These are phyloP conservation scores for Lumnitzera littorea DNA, from an alignment of 345 rosid genomes.

Conservation along the genomic window DNA sequence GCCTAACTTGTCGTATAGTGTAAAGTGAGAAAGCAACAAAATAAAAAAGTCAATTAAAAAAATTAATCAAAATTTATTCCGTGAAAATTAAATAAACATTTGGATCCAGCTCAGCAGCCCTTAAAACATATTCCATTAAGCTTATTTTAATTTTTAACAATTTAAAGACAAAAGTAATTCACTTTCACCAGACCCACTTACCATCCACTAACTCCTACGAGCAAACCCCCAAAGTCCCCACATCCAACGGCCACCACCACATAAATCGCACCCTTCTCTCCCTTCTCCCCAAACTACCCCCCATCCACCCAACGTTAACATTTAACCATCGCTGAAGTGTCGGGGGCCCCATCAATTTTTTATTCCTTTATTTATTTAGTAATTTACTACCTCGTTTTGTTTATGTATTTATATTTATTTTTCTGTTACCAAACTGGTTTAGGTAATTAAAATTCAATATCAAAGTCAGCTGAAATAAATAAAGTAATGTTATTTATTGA, in stretches of 20 bases:
- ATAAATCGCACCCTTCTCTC: not conserved
- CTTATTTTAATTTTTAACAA: not conserved
- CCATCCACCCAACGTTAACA: not conserved
- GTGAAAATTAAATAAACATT: not conserved
- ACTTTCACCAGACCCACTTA: no score
- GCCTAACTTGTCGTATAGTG: not conserved
- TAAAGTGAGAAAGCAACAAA: not conserved
- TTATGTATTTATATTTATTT: no score
- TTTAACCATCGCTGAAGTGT: not conserved
- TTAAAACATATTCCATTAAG: not conserved
- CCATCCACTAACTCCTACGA: not conserved
- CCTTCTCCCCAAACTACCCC: slow-evolving; percentile 7
- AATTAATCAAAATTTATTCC: not conserved
- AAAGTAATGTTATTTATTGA: no score
- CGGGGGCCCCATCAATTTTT: no score
- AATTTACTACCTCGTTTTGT: no score
- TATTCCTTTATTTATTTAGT: no score
- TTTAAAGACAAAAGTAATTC: no score
- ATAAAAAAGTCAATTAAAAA: not conserved
- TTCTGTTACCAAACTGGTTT: no score
- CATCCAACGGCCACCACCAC: slow-evolving; percentile 8
- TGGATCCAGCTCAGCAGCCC: not conserved
- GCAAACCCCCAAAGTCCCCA: slow-evolving; percentile 6
- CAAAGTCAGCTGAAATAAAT: no score
- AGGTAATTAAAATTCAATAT: no score